phyloP scores from a whole-genome alignment of 345 rosid genomes.

The Camelina neglecta region DNA sequence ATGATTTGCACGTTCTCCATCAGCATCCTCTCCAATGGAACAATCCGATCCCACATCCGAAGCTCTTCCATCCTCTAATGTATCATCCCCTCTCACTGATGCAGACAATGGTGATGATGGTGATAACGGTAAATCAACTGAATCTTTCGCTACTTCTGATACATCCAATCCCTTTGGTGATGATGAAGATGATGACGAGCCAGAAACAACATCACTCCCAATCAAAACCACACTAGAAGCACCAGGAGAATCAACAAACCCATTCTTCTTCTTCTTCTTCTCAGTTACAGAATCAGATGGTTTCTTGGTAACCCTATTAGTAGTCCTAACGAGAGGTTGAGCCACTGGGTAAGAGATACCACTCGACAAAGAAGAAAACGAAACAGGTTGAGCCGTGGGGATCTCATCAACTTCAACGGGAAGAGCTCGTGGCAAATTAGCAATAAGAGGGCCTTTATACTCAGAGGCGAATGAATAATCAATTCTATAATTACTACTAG shows the following conservation, averaged over 20 bases:
- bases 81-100: slow-evolving; percentile 10
- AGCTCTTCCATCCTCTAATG: slow-evolving; percentile 22
- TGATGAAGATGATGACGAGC: slow-evolving; percentile 36
- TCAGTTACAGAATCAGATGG: slow-evolving; percentile 28
- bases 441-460: slow-evolving; percentile 70
- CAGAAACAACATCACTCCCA: slow-evolving; percentile 33
- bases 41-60: slow-evolving; percentile 43
- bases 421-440: slow-evolving; percentile 61
- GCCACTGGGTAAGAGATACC: slow-evolving; percentile 58
- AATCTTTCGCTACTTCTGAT: slow-evolving; percentile 38
- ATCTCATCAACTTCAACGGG: slow-evolving; percentile 66
- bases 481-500: slow-evolving; percentile 31
- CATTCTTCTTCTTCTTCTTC: neutral
- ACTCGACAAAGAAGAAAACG: slow-evolving; percentile 43
- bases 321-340: slow-evolving; percentile 56
- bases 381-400: slow-evolving; percentile 62
- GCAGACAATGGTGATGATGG: slow-evolving; percentile 22
- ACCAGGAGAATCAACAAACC: slow-evolving; percentile 12
- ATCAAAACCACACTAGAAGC: slow-evolving; percentile 37
- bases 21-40: slow-evolving; percentile 49
- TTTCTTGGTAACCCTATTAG: slow-evolving; percentile 38
- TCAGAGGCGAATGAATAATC: slow-evolving; percentile 79
- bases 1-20: slow-evolving; percentile 33
- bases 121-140: slow-evolving; percentile 26
- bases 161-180: slow-evolving; percentile 36